Percentiles rank a stretch among this genome's conserved stretches.
phyloP scores from a whole-genome alignment of 345 rosid genomes.

The Pistacia integerrima region DNA sequence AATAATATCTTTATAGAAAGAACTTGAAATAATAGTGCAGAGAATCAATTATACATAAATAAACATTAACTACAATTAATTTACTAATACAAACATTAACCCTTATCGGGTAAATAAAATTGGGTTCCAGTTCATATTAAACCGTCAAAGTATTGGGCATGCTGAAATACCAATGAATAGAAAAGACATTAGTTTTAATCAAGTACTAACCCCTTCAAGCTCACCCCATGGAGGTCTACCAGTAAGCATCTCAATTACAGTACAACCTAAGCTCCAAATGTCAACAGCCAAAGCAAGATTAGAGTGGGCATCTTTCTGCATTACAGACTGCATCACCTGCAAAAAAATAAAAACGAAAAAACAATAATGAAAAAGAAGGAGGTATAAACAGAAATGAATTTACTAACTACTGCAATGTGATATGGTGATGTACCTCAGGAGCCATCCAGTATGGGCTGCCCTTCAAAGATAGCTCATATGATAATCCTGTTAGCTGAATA shows the following conservation, averaged over 20 bases:
- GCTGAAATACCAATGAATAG: not conserved
- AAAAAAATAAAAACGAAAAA: not conserved
- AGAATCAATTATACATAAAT: not conserved
- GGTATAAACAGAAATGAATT: not conserved
- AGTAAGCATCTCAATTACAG: slow-evolving; percentile 64
- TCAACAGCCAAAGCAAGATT: slow-evolving; percentile 73
- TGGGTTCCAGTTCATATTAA: not conserved
- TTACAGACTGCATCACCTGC: slow-evolving; percentile 57
- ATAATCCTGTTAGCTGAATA: slow-evolving; percentile 54
- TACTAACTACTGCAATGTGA: slow-evolving; percentile 1
- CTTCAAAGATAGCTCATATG: slow-evolving; percentile 59
- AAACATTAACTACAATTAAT: not conserved
- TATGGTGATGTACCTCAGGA: slow-evolving; percentile 63
- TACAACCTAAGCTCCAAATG: slow-evolving; percentile 80
- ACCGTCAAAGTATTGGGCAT: not conserved
- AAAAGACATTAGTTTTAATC: not conserved
- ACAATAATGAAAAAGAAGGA: slow-evolving; percentile 3
- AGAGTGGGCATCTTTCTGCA: slow-evolving; percentile 45
- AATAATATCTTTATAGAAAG: not conserved
- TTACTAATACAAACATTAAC: not conserved
- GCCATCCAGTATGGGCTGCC: slow-evolving; percentile 91
- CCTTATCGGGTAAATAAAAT: not conserved
- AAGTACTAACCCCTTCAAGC: slow-evolving; percentile 60
- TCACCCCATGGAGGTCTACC: slow-evolving; percentile 80
- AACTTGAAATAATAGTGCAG: not conserved